Base-by-base conservation (phyloP, 1,139 yeast species). In the Spathaspora sp. region DNA sequence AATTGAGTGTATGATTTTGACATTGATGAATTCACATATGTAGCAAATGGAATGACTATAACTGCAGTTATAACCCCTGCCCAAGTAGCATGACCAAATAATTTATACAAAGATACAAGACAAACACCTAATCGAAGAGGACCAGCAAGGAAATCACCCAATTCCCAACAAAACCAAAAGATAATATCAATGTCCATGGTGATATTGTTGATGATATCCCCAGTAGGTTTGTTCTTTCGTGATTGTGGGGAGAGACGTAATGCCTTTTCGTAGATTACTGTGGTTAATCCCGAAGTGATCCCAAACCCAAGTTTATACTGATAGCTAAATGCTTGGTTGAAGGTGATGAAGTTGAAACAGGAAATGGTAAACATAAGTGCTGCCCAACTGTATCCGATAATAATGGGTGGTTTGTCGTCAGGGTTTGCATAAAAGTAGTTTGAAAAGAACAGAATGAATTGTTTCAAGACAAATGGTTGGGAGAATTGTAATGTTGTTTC, bases 141-240 rank as follows among this genome's bases (percentile, higher is more conserved):
- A 36, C 97, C 97, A 0, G 97, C 89, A 11, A 52, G 23, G 27
- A 46, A 51, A n/a, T 50, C 50, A n/a, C 53, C 55, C 23, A 52
- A 41, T 46, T 62, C 64, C 29, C 64, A 55, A 16, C 67, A 47
- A 23, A 65, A 52, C 45, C 64, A 67, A 27, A 62, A 57, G 15
- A 70, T 54, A 33, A 58, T 54, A 34, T 56, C 59, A 11, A 70
- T 63, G 55, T 72, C 78, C 46, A 67, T 70, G 0, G 76, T 64
- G 46, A 72, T 60, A 49, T 69, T 68, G 47, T 65, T 70, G 29
- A 72, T 65, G 41, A 72, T 65, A 46, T 72, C 76, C 43, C 77
- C 76, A 4, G 71, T 67, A 11, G 73, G 58, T 45, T 70, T 70
- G n/a, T 60, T 58, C 47, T 65, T 70, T 45, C 70, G 63, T 15